These are phyloP conservation scores for Russula abietina DNA, from an alignment of 768 basidiomycete genomes.

Conservation along the genomic window DNA sequence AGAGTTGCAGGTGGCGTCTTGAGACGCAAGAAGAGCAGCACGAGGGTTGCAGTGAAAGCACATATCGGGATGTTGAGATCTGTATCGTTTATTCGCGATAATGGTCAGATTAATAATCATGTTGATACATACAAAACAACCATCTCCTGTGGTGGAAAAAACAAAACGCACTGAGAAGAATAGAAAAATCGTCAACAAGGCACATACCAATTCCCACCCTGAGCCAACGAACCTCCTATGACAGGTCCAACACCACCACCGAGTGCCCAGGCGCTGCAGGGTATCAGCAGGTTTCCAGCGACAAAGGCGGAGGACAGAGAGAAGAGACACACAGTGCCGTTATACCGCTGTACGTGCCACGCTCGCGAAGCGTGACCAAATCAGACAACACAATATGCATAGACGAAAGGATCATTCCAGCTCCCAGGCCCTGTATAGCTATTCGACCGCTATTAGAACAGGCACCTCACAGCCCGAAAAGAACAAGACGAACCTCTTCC, in stretches of 20 bases:
- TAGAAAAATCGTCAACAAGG: not conserved
- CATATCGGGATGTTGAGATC: too few species aligned
- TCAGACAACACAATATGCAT: constrained; percentile 31
- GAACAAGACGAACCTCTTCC: constrained; percentile 26
- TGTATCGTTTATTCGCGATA: not conserved
- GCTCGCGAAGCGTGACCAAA: too few species aligned
- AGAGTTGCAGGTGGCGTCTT: too few species aligned
- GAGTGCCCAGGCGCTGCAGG: constrained; percentile 28
- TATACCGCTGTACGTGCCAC: too few species aligned
- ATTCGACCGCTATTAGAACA: too few species aligned
- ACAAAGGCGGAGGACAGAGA: not conserved
- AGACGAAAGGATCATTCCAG: constrained; percentile 29
- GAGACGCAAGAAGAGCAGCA: constrained; percentile 32
- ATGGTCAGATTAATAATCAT: not conserved
- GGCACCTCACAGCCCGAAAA: too few species aligned
- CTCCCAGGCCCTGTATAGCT: constrained; percentile 30
- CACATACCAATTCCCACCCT: constrained; percentile 19
- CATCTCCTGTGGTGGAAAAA: constrained; percentile 20
- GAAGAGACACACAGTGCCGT: constrained; percentile 29
- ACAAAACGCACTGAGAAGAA: not conserved
- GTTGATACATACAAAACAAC: constrained; percentile 22
- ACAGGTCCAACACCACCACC: too few species aligned
- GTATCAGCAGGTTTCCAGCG: not conserved
- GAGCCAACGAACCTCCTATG: too few species aligned
- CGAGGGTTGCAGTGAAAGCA: constrained; percentile 27